Evolutionary conservation across 345 rosid genomes (phyloP), one percentile per base, ranked within the genome.

Genomic region (Gossypium australe): DNA sequence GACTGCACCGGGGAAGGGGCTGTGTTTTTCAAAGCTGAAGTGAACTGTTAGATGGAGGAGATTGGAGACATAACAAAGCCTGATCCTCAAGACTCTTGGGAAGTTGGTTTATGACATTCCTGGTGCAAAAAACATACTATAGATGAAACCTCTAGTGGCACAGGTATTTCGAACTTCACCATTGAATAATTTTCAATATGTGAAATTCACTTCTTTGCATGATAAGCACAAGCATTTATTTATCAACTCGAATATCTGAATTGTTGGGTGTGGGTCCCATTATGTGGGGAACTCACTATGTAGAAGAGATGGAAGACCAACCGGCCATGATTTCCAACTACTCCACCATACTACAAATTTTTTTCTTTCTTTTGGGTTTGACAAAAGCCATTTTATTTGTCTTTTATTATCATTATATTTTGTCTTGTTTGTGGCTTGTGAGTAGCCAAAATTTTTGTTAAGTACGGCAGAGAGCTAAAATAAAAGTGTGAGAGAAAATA

Each of bases 1-100:
- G 79, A 90, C 24, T 92, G 98, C 79, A 86, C 82, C 1, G 98
- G 85, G 55, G 91, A 89, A 85, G 98, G 97, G 34, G 97, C 90
- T 25, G 86, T 90, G 70, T 92, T 92, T 75, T 92, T 92, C 48
- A 97, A 92, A 81, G 98, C 97, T 20, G 89, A 87, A 80, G 93
- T 92, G 6, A 86, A 80, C 63, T 92, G 93, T 76, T 27, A 66
- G 25, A 76, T 94, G 81, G 85, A 85, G 69, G 86, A 89, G 80
- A 83, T 90, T 44, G 98, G 96, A 34, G 98, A 90, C 75, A 84
- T 90, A 22, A 92, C 93, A 11, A 92, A 94, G 79, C 97, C 96
- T 0, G 91, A 90, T 25, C 89, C 96, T 1, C 87, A 82, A 34
- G 61, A 86, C 88, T 16, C 86, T 89, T 67, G 91, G 96, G 62